Evolutionary conservation across 495 filamentous ascomycete genomes (phyloP), one percentile per base, ranked within the genome.

Genomic region (Corynascus novoguineensis): DNA sequence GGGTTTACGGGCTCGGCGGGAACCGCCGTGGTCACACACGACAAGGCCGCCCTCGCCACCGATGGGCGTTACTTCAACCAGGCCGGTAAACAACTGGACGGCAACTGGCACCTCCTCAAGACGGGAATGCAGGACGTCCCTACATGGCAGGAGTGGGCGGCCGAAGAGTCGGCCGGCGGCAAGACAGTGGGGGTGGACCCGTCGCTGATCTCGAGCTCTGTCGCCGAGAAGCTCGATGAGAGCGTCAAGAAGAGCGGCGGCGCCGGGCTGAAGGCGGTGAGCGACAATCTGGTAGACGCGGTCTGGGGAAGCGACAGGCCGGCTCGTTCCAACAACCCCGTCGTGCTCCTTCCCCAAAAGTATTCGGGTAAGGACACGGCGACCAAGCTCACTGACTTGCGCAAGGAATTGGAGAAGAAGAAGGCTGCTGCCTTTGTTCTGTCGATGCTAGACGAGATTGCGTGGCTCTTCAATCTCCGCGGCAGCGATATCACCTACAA

Each of bases 41-140:
- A 88, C 55, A 91, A 92, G 71, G 95, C 95, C 1, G 88, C 91
- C 19, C 75, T 99, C 37, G 87, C 92, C 22, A 99, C 95, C 28
- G 95, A 99, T 70, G 95, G 95, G 22, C 86, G 95, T 41, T 99
- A 99, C 73, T 97, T 97, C 78, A 97, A 97, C 73, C 95, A 99
- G 71, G 95, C 95, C 45, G 75, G 84, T 44, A 87, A 93, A 64
- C 92, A 99, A 70, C 81, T 99, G 34, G 95, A 97, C 67, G 77
- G 69, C 60, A 97, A 97, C 70, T 99, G 95, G 95, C 68, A 79
- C 37, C 81, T 99, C 11, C 74, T 99, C 62, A 99, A 97, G 76
- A 87, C 92, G 65, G 95, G 95, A 6, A 73, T 96, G 17, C 87
- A 90, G 62, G 90, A 95, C 68, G 91, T 97, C 27, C 92, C 90